Conservation (phyloP, 441 rosid genomes). For the Eutrema salsugineum region DNA sequence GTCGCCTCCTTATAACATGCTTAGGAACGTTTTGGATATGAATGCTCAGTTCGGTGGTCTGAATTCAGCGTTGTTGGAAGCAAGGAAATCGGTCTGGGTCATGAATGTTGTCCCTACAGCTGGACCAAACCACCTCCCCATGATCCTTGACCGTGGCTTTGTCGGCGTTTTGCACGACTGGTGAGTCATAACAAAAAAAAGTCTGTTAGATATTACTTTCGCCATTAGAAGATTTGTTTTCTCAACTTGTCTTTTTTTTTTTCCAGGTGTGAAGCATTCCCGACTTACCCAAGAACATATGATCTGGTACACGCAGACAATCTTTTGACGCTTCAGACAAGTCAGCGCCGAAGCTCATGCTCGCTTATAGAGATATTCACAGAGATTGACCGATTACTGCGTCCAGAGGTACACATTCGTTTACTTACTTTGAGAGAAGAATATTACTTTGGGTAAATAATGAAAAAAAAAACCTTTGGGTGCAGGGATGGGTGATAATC, state of each 20-base stretch:
- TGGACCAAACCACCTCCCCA: conserved; percentile 79
- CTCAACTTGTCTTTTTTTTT: not conserved
- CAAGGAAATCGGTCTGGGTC: conserved; percentile 89
- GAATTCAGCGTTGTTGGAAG: conserved; percentile 76
- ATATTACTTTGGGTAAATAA: not conserved
- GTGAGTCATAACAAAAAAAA: conserved; percentile 38
- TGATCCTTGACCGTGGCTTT: conserved; percentile 92
- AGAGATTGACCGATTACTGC: conserved; percentile 91
- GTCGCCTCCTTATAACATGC: conserved; percentile 94
- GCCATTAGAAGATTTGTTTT: not conserved
- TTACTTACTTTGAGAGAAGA: not conserved
- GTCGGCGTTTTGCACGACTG: conserved; percentile 92
- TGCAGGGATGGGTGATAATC: conserved; percentile 98
- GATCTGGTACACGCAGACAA: conserved; percentile 94
- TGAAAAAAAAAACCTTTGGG: not conserved
- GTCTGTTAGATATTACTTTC: not conserved
- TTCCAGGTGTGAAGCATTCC: conserved; percentile 99
- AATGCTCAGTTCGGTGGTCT: conserved; percentile 93
- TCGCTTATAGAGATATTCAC: conserved; percentile 56
- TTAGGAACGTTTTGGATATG: conserved; percentile 95
- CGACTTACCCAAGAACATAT: conserved; percentile 91
- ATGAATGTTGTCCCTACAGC: conserved; percentile 93
- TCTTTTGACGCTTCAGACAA: conserved; percentile 61
- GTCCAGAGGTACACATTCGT: conserved; percentile 77
- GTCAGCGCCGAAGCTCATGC: conserved; percentile 47